These are phyloP conservation scores for Cercophora scortea DNA, from an alignment of 495 filamentous ascomycete genomes.

Conservation along the genomic window DNA sequence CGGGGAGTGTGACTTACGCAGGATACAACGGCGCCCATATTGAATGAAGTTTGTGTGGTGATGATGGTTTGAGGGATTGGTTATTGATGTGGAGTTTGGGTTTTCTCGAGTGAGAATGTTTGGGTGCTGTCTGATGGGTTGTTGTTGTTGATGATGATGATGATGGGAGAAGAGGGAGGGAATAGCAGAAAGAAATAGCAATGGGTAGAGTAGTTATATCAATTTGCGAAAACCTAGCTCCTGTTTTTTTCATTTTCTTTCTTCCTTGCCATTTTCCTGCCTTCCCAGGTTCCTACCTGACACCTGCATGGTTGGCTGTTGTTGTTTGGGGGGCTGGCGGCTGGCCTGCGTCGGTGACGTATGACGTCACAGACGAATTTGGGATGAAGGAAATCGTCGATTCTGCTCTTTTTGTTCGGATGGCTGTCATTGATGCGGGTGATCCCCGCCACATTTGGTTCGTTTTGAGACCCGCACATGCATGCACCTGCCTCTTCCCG, in stretches of 20 bases:
- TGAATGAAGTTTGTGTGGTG: conserved; percentile 24
- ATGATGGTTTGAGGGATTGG: neutral
- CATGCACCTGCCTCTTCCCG: no score
- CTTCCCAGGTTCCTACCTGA: no score
- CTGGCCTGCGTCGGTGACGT: neutral
- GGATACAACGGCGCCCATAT: conserved; percentile 92
- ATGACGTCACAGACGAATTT: neutral
- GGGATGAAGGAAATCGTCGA: no score
- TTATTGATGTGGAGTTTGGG: neutral
- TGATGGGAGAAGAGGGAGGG: neutral
- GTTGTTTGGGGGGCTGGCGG: neutral
- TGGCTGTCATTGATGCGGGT: no score
- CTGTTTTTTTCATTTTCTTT: neutral
- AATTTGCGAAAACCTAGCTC: neutral
- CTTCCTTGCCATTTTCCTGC: neutral
- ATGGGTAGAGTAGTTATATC: neutral
- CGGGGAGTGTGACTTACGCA: conserved; percentile 63
- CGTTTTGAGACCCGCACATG: no score
- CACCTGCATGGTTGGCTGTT: neutral
- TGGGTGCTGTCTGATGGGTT: neutral
- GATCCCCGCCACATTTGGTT: no score
- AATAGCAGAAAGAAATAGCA: neutral
- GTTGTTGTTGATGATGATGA: conserved; percentile 1
- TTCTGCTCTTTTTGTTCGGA: no score
- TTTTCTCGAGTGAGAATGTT: no score